Base-by-base conservation (phyloP, 1,284 basidiomycete genomes). In the Mycena citricolor region DNA sequence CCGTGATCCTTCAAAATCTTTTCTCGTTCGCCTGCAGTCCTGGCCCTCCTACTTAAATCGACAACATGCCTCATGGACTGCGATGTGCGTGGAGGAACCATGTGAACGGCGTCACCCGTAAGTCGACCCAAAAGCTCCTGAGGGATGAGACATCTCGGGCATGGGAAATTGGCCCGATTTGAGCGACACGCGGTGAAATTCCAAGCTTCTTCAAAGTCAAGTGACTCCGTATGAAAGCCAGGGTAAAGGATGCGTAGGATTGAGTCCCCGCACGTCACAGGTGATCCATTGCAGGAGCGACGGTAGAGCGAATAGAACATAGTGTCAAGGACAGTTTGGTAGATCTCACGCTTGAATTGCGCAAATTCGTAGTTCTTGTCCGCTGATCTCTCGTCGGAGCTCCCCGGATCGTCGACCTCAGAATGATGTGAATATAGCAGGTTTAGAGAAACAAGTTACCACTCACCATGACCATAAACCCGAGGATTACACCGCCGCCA, bases 181-280 rank as follows among this genome's bases (percentile, higher is more conserved):
- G 49, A 55, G 4, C 54, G 56, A 32, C 54, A 58, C 4, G 45
- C 54, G 29, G 55, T 56, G 17, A 57, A 60, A 23, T 56, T 54
- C 4, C 52, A 20, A 12, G 54, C 56, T 46, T 64, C 62, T 44
- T 65, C 62, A 16, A 51, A 60, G 36, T 65, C 63, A 39, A 64
- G 47, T 14, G 56, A 59, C 31, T 56, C 51, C 43, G 62, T 61
- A 2, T 56, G 49, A 39, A 65, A 42, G 0, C 61, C 61, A 2
- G 60, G 62, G 40, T 63, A 48, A 12, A 57, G 39, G 12, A 62
- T 42, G 5, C 55, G 52, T 8, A 23, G 47, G 7, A 53, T 40
- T 7, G 29, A 31, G 34, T 63, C 61, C 12, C 44, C 48, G 36
- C 61, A 65, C 8, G 17, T 26, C 8, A 61, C 43, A 2, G 55